These are phyloP conservation scores for Rosa chinensis DNA, from an alignment of 306 rosid genomes.

Conservation along the genomic window DNA sequence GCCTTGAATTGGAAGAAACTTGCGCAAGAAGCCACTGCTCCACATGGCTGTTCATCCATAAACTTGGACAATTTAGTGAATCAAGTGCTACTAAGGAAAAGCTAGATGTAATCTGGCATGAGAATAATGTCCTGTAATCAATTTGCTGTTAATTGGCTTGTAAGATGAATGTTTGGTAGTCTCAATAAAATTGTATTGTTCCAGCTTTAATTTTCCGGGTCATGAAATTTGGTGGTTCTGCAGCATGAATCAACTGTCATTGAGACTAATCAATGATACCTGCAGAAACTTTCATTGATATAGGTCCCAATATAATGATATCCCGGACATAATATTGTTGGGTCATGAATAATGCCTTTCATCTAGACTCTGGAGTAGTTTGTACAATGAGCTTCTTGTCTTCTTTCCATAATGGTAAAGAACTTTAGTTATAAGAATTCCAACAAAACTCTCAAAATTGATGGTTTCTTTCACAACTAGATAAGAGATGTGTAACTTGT, in stretches of 20 bases:
- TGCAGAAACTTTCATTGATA: background rate
- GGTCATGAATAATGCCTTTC: background rate
- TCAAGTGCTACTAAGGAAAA: background rate
- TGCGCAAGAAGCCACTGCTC: constrained; percentile 13
- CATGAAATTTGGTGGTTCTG: background rate
- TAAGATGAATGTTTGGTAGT: background rate
- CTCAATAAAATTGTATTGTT: background rate
- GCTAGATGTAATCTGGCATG: background rate
- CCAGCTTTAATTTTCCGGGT: background rate
- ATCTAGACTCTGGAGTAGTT: too few species aligned
- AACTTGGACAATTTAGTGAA: background rate
- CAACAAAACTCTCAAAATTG: too few species aligned
- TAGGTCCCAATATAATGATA: background rate
- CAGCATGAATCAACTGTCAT: background rate
- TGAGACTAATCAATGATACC: background rate
- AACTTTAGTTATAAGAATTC: too few species aligned
- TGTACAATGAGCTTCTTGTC: too few species aligned
- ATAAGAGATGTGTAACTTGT: too few species aligned
- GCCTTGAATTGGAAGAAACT: constrained; percentile 27
- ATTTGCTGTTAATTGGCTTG: background rate
- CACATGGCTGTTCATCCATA: constrained; percentile 8
- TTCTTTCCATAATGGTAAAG: too few species aligned
- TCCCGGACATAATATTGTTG: background rate
- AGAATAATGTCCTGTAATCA: background rate
- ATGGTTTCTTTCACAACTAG: too few species aligned